A percentile compares a stretch with the other conserved stretches of the same genome.
Evolutionary conservation across 192 early-diverging fungal genomes (phyloP).

Genomic region (Thamnidium elegans): DNA sequence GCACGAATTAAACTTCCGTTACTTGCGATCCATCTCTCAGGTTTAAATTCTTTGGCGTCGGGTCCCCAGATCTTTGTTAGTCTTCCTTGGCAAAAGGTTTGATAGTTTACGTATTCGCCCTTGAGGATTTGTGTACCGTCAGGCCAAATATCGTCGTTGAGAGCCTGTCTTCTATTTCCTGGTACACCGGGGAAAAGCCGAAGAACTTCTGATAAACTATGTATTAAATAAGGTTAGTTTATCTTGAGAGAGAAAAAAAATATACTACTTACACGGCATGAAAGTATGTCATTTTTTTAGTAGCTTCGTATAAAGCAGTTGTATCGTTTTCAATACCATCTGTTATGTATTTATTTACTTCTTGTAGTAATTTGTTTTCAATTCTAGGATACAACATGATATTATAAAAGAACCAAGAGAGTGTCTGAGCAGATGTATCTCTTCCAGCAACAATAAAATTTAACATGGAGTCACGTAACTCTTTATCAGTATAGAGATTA

Average conservation of each 20-base stretch:
- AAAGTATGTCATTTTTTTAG: conserved; percentile 33
- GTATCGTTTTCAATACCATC: conserved; percentile 30
- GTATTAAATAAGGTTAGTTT: not conserved
- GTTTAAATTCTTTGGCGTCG: conserved; percentile 58
- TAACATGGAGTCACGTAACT: conserved; percentile 34
- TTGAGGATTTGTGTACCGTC: conserved; percentile 54
- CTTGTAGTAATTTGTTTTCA: conserved; percentile 42
- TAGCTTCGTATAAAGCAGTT: conserved; percentile 26
- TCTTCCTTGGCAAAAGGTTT: conserved; percentile 51
- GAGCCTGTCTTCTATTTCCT: conserved; percentile 46
- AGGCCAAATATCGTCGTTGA: conserved; percentile 57
- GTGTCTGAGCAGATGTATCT: conserved; percentile 51
- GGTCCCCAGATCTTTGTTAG: conserved; percentile 56
- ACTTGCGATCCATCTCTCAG: conserved; percentile 60
- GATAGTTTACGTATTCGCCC: conserved; percentile 51
- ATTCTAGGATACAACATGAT: conserved; percentile 40
- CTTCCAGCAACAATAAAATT: conserved; percentile 42
- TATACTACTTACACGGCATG: conserved; percentile 34
- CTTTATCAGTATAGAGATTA: conserved; percentile 8
- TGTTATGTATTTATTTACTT: conserved; percentile 28
- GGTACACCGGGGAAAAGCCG: conserved; percentile 73
- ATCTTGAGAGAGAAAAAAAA: not conserved
- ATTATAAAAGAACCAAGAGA: conserved; percentile 50
- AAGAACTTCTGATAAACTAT: conserved; percentile 50
- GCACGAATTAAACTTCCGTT: conserved; percentile 31